A percentile compares a stretch with the other conserved stretches of the same genome.
These are phyloP conservation scores for Lentinula aciculospora DNA, from an alignment of 768 basidiomycete genomes.

Conservation along the genomic window DNA sequence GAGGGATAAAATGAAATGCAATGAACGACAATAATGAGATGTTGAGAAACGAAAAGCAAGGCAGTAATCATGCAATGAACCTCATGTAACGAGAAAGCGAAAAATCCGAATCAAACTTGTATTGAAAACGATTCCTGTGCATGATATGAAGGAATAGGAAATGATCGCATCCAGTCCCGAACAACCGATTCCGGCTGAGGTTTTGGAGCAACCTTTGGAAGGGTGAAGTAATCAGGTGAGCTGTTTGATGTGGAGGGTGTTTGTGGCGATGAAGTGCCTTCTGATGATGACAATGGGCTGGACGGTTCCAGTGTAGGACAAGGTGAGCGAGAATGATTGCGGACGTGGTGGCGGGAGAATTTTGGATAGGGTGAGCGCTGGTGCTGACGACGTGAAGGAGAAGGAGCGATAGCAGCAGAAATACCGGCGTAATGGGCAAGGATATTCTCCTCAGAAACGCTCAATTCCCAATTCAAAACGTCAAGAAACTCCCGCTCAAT, in stretches of 20 bases:
- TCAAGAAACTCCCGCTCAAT: constrained; percentile 81
- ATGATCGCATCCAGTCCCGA: background rate
- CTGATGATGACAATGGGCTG: constrained; percentile 4
- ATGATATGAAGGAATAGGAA: constrained; percentile 3
- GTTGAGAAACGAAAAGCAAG: too few relatives aligned
- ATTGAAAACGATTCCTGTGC: constrained; percentile 14
- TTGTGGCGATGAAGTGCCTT: constrained; percentile 5
- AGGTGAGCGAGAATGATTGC: background rate
- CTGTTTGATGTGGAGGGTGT: background rate
- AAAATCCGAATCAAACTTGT: background rate
- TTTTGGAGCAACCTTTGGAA: background rate
- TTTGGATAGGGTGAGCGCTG: background rate
- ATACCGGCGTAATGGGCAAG: constrained; percentile 41
- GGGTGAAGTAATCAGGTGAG: background rate
- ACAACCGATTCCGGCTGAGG: background rate
- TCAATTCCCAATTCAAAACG: constrained; percentile 72
- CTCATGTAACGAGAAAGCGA: background rate
- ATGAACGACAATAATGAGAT: background rate
- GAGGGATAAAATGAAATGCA: background rate
- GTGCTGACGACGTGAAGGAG: constrained; percentile 6
- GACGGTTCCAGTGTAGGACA: constrained; percentile 5
- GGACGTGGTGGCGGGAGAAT: background rate
- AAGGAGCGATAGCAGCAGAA: constrained; percentile 6
- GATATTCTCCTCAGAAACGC: constrained; percentile 58
- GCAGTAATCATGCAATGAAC: too few relatives aligned